phyloP scores from a whole-genome alignment of 2,329 filamentous ascomycete species.

The Hysterium pulicare region DNA sequence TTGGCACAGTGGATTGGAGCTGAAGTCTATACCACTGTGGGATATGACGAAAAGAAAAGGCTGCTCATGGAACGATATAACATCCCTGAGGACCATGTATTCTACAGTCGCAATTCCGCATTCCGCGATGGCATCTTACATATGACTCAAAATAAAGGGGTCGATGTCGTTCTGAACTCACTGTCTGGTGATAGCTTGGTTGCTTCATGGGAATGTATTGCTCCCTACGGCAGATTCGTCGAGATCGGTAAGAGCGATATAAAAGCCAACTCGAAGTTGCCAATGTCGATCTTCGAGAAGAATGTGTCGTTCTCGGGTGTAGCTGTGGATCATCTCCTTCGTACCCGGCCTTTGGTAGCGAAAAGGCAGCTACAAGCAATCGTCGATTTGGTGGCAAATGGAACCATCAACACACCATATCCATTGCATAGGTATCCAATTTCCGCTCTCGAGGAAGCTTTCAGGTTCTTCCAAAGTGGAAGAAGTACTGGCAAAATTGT shows the following conservation, averaged over 20 bases:
- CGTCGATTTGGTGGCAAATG: not conserved
- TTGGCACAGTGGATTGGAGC: constrained; percentile 19
- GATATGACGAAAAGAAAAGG: constrained; percentile 20
- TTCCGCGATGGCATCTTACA: constrained; percentile 18
- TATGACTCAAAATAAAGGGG: constrained; percentile 19
- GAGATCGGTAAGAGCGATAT: constrained; percentile 10
- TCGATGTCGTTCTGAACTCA: constrained; percentile 30
- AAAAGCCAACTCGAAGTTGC: not conserved
- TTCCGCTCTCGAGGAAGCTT: not conserved
- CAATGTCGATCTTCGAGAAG: not conserved
- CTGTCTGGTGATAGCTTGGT: constrained; percentile 16
- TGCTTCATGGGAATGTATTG: constrained; percentile 17
- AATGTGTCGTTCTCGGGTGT: constrained; percentile 9
- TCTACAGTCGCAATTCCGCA: constrained; percentile 17
- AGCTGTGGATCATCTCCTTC: constrained; percentile 15
- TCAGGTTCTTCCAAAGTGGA: not conserved
- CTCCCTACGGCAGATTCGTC: constrained; percentile 22
- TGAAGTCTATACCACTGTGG: constrained; percentile 25
- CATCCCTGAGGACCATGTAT: constrained; percentile 24
- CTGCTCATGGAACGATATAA: constrained; percentile 17
- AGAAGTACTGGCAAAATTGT: not conserved
- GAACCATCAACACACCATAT: not conserved
- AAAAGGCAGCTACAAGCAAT: constrained; percentile 26
- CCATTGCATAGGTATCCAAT: not conserved
- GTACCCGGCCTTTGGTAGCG: constrained; percentile 13